phyloP scores from a whole-genome alignment of 768 basidiomycete genomes.

The Auriscalpium microsporum region DNA sequence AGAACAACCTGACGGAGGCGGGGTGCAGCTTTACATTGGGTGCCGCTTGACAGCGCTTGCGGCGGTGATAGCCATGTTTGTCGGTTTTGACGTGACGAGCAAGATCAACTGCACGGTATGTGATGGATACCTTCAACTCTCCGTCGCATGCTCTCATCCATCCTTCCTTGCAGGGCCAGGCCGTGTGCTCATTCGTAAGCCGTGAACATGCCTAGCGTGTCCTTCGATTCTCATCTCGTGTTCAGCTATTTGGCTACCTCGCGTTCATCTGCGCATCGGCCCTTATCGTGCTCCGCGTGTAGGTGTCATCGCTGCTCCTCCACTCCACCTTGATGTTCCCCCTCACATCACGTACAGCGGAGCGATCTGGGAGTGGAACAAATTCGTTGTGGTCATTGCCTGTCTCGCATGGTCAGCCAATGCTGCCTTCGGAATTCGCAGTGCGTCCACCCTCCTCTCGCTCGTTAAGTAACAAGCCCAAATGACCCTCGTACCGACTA shows the following conservation, averaged over 20 bases:
- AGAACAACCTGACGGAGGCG: neutral
- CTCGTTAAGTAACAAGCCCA: too few relatives aligned
- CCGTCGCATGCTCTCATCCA: too few relatives aligned
- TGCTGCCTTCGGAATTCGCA: too few relatives aligned
- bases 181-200: slow-evolving; percentile 5
- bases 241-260: neutral
- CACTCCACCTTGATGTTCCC: too few relatives aligned
- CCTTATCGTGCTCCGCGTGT: slow-evolving; percentile 8
- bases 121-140: too few relatives aligned
- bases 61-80: neutral
- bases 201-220: neutral
- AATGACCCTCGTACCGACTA: too few relatives aligned
- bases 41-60: slow-evolving; percentile 5
- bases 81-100: neutral
- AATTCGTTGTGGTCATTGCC: too few relatives aligned
- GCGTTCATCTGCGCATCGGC: slow-evolving; percentile 3
- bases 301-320: too few relatives aligned
- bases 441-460: neutral
- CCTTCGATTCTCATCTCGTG: too few relatives aligned
- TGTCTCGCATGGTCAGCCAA: too few relatives aligned
- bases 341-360: too few relatives aligned
- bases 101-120: slow-evolving; percentile 2
- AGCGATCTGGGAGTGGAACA: too few relatives aligned
- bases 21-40: slow-evolving; percentile 5
- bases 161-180: neutral